Conservation (phyloP, 768 basidiomycete genomes). For the Amanita jacksonii region DNA sequence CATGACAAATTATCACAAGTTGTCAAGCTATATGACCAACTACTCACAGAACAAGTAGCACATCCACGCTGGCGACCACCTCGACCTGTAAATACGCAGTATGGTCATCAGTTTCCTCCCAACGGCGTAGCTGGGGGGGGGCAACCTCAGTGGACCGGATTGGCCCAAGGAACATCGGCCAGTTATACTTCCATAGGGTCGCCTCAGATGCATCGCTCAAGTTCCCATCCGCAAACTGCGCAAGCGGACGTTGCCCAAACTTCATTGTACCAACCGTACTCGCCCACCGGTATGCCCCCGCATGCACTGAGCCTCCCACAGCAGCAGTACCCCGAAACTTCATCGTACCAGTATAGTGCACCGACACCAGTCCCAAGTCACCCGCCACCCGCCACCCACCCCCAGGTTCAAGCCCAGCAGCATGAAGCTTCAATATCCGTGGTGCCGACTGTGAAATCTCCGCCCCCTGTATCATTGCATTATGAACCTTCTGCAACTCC, state of each 20-base stretch:
- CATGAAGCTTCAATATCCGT: neutral
- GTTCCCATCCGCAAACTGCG: too few relatives aligned
- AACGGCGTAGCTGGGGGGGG: neutral
- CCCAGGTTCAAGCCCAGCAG: neutral
- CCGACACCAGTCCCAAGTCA: conserved; percentile 20
- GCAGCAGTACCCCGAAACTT: conserved; percentile 16
- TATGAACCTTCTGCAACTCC: neutral
- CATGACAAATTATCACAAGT: conserved; percentile 89
- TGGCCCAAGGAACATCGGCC: neutral
- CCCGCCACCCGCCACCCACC: neutral
- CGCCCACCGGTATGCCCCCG: neutral
- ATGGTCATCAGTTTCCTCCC: neutral
- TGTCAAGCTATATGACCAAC: conserved; percentile 83
- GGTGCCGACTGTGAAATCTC: conserved; percentile 1
- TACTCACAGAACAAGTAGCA: conserved; percentile 76
- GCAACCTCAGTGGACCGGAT: conserved; percentile 8
- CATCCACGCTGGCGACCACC: conserved; percentile 55
- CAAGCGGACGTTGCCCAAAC: conserved; percentile 4
- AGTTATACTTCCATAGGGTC: conserved; percentile 1
- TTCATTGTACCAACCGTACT: conserved; percentile 2
- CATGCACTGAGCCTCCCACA: conserved; percentile 1
- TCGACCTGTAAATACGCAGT: conserved; percentile 10
- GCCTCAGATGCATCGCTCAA: too few relatives aligned
- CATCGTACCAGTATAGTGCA: conserved; percentile 20
- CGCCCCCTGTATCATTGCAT: neutral